A percentile compares a stretch with the other conserved stretches of the same genome.
Evolutionary conservation across 345 rosid species (phyloP).

Genomic region (Abelmoschus esculentus): DNA sequence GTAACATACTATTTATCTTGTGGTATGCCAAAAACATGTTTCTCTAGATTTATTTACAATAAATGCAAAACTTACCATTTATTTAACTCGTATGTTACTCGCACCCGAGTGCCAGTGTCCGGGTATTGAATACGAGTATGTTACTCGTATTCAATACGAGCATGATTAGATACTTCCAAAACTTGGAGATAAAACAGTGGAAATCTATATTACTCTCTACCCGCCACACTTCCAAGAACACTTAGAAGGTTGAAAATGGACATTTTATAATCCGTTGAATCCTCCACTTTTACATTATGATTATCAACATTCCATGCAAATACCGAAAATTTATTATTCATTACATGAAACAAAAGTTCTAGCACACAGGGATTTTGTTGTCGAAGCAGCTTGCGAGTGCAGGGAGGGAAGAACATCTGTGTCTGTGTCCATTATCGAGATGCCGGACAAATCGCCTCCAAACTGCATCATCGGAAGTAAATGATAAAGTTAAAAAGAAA

Average conservation of each 20-base stretch:
- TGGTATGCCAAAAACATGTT: neutral
- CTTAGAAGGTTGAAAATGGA: neutral
- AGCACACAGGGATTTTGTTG: neutral
- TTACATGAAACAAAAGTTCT: neutral
- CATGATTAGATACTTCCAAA: too few species aligned
- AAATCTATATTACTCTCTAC: too few species aligned
- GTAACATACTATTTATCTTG: neutral
- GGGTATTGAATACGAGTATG: neutral
- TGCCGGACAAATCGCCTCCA: conserved; percentile 63
- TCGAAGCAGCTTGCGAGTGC: neutral
- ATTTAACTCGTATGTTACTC: neutral
- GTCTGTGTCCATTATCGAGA: conserved; percentile 7
- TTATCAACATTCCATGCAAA: neutral
- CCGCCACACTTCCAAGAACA: neutral
- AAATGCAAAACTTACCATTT: neutral
- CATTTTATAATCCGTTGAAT: neutral
- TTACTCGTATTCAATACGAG: too few species aligned
- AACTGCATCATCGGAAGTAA: conserved; percentile 28
- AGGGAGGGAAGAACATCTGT: neutral
- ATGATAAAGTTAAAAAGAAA: neutral
- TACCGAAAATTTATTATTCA: neutral
- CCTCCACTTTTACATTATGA: neutral
- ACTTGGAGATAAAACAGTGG: too few species aligned
- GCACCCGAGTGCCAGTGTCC: neutral
- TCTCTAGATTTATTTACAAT: too few species aligned